Conservation (phyloP, 495 filamentous ascomycete genomes). For the Durotheca rogersii region DNA sequence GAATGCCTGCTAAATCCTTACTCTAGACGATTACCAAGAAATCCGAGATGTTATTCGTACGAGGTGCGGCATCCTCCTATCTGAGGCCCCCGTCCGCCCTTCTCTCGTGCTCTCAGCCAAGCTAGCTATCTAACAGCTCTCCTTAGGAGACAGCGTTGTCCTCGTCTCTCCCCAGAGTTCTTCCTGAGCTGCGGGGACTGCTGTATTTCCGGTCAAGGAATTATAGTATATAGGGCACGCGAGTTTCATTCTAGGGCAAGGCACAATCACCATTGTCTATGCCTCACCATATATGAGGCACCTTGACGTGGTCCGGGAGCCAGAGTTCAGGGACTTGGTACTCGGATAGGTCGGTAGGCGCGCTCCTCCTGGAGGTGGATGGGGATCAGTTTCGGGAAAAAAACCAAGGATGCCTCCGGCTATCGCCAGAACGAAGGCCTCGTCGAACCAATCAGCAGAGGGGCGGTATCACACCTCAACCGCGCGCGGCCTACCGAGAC, state of each 20-base stretch:
- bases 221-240: no score
- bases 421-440: neutral
- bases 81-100: no score
- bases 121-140: slow-evolving; percentile 35
- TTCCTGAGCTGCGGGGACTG: slow-evolving; percentile 30
- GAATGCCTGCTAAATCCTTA: slow-evolving; percentile 8
- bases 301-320: neutral
- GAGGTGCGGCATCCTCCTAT: slow-evolving; percentile 77
- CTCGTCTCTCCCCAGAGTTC: slow-evolving; percentile 77
- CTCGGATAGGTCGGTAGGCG: slow-evolving; percentile 6
- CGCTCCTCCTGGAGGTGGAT: neutral
- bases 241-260: no score
- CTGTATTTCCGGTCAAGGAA: neutral
- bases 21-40: slow-evolving; percentile 87
- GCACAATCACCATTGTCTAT: no score
- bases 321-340: neutral
- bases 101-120: neutral
- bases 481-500: neutral
- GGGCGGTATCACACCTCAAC: neutral
- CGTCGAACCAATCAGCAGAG: slow-evolving; percentile 8
- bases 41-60: slow-evolving; percentile 98
- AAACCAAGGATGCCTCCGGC: neutral
- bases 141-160: slow-evolving; percentile 87
- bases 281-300: neutral
- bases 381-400: neutral